Conservation (phyloP, 129 eudicot genomes). For the Silybum marianum region DNA sequence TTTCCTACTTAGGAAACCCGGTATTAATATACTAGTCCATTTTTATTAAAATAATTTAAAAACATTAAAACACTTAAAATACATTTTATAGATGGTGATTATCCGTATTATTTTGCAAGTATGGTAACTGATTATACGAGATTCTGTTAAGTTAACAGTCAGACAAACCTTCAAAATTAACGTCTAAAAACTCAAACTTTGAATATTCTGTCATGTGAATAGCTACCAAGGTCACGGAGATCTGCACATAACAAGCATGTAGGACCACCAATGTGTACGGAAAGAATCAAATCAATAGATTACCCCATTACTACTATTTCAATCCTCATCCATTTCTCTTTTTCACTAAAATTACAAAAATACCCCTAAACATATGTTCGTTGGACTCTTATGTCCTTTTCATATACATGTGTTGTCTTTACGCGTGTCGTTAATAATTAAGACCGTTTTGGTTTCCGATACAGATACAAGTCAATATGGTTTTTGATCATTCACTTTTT, state of each 20-base stretch:
- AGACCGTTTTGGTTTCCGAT: not conserved
- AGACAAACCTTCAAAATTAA: not conserved
- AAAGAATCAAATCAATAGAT: not conserved
- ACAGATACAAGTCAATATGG: not conserved
- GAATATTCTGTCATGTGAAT: not conserved
- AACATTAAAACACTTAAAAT: no score
- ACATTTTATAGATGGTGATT: no score
- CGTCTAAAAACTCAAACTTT: not conserved
- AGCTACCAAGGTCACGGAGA: not conserved
- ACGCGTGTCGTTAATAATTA: not conserved
- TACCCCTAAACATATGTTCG: not conserved
- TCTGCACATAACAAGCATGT: not conserved
- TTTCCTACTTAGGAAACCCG: not conserved
- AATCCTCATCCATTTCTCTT: not conserved
- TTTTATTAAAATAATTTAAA: no score
- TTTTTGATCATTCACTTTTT: not conserved
- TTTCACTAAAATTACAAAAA: not conserved
- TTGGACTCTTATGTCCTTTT: not conserved
- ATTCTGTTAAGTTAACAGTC: not conserved
- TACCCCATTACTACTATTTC: not conserved
- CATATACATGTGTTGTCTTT: not conserved
- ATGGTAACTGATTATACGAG: not conserved
- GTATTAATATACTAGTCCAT: no score
- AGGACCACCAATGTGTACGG: slow-evolving; percentile 1
- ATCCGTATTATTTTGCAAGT: no score